Percentiles rank a stretch among this genome's conserved stretches.
Conservation (phyloP, 805 yeast genomes). For the Aciculoconidium aculeatum region DNA sequence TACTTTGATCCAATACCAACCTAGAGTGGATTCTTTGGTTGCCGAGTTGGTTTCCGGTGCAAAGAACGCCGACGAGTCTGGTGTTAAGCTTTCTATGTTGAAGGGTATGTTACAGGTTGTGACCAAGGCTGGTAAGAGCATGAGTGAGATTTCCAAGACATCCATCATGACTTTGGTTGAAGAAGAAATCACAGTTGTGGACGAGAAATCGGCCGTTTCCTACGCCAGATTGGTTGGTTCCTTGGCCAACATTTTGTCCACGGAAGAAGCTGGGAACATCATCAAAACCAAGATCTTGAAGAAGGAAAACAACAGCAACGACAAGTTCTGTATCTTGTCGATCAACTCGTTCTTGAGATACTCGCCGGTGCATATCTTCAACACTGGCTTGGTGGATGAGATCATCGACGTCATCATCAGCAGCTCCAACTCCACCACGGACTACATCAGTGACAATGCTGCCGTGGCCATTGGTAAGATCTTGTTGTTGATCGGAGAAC, state of each 20-base stretch:
- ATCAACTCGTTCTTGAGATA: constrained; percentile 76
- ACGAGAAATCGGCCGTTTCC: constrained; percentile 63
- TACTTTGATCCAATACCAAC: constrained; percentile 79
- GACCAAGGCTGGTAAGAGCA: constrained; percentile 66
- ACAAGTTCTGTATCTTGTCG: constrained; percentile 60
- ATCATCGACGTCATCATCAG: constrained; percentile 44
- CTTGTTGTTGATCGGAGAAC: constrained; percentile 46
- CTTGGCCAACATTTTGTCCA: constrained; percentile 57
- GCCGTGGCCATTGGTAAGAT: constrained; percentile 78
- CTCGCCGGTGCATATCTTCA: constrained; percentile 60
- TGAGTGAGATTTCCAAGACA: constrained; percentile 68
- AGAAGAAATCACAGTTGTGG: constrained; percentile 49
- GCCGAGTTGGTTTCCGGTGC: constrained; percentile 78
- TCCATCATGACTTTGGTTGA: constrained; percentile 69
- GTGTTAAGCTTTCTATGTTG: constrained; percentile 80
- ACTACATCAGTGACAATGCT: constrained; percentile 68
- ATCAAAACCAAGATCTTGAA: constrained; percentile 54
- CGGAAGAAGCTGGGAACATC: constrained; percentile 58
- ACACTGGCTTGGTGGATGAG: constrained; percentile 44
- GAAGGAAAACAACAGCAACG: constrained; percentile 34
- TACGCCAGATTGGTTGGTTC: constrained; percentile 79
- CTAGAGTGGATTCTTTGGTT: constrained; percentile 89
- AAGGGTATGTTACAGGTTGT: constrained; percentile 82
- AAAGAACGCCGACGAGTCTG: constrained; percentile 54
- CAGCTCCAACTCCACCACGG: constrained; percentile 36